phyloP scores from a whole-genome alignment of 1,284 basidiomycete genomes.

The Naganishia albida region DNA sequence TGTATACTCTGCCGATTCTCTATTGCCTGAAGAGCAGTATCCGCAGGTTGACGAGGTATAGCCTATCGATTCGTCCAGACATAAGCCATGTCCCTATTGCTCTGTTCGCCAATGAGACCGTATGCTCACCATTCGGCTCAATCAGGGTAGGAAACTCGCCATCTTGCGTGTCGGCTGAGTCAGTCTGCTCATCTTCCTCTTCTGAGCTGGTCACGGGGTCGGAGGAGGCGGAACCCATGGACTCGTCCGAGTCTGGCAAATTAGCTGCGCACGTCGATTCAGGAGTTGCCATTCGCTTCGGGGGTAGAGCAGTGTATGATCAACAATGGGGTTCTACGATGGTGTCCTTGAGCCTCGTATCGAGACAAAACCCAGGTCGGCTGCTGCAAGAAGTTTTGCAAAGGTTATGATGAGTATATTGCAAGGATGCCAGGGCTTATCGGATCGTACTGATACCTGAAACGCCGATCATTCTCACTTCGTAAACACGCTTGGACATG shows the following conservation, averaged over 20 bases:
- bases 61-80: conserved; percentile 34
- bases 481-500: conserved; percentile 12
- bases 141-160: conserved; percentile 25
- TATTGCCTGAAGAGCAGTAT: conserved; percentile 54
- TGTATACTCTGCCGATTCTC: conserved; percentile 40
- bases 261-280: background rate
- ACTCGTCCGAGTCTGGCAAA: conserved; percentile 2
- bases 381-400: background rate
- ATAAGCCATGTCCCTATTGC: background rate
- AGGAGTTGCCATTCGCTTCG: background rate
- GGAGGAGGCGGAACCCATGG: background rate
- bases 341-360: background rate
- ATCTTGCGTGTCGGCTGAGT: background rate
- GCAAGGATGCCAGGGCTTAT: background rate
- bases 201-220: background rate
- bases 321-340: no score
- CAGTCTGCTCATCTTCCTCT: background rate
- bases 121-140: conserved; percentile 29
- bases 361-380: background rate
- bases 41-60: conserved; percentile 54
- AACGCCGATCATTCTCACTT: conserved; percentile 22
- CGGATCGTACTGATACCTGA: conserved; percentile 6
- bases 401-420: conserved; percentile 6
- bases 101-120: background rate
- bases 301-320: no score